Evolutionary conservation across 2,329 filamentous ascomycete genomes (phyloP).

Genomic region (Xylaria sp.): DNA sequence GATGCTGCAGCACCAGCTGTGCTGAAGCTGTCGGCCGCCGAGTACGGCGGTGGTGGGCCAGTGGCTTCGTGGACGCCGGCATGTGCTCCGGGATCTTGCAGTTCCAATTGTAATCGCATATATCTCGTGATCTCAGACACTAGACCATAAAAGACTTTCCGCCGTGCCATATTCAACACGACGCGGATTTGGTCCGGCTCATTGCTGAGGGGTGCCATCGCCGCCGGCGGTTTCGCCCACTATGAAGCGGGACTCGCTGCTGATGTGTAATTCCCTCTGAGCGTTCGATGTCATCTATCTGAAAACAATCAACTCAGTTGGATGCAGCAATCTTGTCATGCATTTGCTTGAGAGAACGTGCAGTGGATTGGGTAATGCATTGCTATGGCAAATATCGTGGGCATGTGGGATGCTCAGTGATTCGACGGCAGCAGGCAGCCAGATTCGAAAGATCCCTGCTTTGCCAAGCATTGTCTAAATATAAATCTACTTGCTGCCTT

Average conservation of each 20-base stretch:
- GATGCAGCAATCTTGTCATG: neutral
- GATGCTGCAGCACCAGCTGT: conserved; percentile 31
- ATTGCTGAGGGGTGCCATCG: conserved; percentile 65
- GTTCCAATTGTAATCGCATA: conserved; percentile 64
- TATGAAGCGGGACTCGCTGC: neutral
- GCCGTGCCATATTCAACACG: conserved; percentile 63
- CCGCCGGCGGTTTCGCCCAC: neutral
- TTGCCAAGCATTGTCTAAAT: conserved; percentile 15
- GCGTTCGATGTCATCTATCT: too few relatives aligned
- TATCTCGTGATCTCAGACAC: conserved; percentile 63
- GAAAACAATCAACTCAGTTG: too few relatives aligned
- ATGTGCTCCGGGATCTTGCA: conserved; percentile 42
- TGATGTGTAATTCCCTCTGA: too few relatives aligned
- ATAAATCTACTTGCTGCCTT: neutral
- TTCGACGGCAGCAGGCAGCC: conserved; percentile 7
- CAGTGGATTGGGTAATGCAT: neutral
- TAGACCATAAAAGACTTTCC: conserved; percentile 63
- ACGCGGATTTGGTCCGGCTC: conserved; percentile 68
- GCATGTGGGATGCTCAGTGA: neutral
- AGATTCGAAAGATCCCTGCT: neutral
- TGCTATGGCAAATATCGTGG: neutral
- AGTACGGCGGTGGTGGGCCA: conserved; percentile 41
- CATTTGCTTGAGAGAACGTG: neutral
- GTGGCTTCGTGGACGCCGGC: conserved; percentile 5
- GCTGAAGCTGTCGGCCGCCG: conserved; percentile 31